phyloP scores from a whole-genome alignment of 1,139 yeast species.

The Yamadazyma atmosphaerica region DNA sequence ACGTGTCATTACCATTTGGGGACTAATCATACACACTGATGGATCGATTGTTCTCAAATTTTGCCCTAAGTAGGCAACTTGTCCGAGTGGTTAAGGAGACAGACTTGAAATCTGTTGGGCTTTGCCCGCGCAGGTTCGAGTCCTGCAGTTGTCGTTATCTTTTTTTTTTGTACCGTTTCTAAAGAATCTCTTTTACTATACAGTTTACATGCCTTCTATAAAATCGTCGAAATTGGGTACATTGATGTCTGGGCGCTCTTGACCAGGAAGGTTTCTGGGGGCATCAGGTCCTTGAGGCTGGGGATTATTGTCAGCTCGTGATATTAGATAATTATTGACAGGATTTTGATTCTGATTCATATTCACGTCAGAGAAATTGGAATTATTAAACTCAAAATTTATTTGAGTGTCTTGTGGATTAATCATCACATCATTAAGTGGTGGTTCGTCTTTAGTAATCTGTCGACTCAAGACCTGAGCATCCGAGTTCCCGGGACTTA shows the following conservation, averaged over 20 bases:
- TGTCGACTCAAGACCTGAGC: conserved; percentile 7
- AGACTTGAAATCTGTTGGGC: conserved; percentile 61
- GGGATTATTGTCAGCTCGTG: conserved; percentile 9
- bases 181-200: conserved; percentile 3
- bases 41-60: too few relatives aligned
- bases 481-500: conserved; percentile 15
- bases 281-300: conserved; percentile 6
- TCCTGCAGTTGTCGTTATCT: conserved; percentile 55
- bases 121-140: conserved; percentile 62
- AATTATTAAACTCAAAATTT: conserved; percentile 12
- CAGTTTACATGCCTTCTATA: conserved; percentile 14
- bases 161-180: conserved; percentile 12
- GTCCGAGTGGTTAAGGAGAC: conserved; percentile 62
- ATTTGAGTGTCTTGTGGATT: conserved; percentile 5
- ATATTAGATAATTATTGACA: conserved; percentile 12
- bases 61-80: too few relatives aligned
- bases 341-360: conserved; percentile 10
- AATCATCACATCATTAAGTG: conserved; percentile 2
- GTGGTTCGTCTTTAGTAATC: conserved; percentile 4
- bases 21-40: too few relatives aligned
- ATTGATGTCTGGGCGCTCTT: conserved; percentile 4
- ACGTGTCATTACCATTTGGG: too few relatives aligned
- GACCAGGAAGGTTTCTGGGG: conserved; percentile 1
- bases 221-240: conserved; percentile 14
- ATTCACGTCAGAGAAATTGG: conserved; percentile 9